phyloP scores from a whole-genome alignment of 2,329 filamentous ascomycete species.

The Ophiostoma tasmaniense region DNA sequence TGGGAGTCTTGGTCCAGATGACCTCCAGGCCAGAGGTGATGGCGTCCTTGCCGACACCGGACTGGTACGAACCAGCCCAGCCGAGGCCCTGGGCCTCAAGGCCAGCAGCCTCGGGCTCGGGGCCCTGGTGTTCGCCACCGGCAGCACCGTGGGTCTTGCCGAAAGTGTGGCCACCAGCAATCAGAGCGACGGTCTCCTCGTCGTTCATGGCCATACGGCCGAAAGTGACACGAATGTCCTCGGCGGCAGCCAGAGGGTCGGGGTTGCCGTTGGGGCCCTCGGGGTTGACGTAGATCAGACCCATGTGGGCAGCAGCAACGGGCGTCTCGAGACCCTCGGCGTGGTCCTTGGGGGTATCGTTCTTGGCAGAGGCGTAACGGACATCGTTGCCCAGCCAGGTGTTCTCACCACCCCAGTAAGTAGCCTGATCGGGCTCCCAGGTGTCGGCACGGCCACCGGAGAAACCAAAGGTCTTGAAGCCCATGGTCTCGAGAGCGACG shows the following conservation, averaged over 20 bases:
- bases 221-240: constrained; percentile 68
- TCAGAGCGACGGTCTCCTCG: constrained; percentile 71
- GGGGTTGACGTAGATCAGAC: constrained; percentile 75
- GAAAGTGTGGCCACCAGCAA: constrained; percentile 69
- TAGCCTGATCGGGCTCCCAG: constrained; percentile 66
- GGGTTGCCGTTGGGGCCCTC: constrained; percentile 66
- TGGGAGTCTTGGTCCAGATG: constrained; percentile 68
- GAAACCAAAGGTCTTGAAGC: constrained; percentile 65
- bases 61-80: constrained; percentile 56
- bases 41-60: constrained; percentile 60
- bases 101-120: constrained; percentile 56
- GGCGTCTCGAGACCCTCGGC: constrained; percentile 54
- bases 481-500: constrained; percentile 70
- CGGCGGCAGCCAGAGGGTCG: constrained; percentile 59
- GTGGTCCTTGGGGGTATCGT: constrained; percentile 48
- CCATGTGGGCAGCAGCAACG: constrained; percentile 62
- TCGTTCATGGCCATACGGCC: constrained; percentile 77
- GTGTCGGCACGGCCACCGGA: constrained; percentile 63
- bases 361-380: background rate
- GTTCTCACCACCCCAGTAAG: constrained; percentile 68
- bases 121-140: constrained; percentile 53
- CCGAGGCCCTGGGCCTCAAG: constrained; percentile 63
- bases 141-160: constrained; percentile 75
- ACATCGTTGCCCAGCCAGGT: constrained; percentile 29
- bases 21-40: constrained; percentile 73